Base-by-base conservation (phyloP, 2,329 filamentous ascomycete genomes). In the Boeremia lycopersici region DNA sequence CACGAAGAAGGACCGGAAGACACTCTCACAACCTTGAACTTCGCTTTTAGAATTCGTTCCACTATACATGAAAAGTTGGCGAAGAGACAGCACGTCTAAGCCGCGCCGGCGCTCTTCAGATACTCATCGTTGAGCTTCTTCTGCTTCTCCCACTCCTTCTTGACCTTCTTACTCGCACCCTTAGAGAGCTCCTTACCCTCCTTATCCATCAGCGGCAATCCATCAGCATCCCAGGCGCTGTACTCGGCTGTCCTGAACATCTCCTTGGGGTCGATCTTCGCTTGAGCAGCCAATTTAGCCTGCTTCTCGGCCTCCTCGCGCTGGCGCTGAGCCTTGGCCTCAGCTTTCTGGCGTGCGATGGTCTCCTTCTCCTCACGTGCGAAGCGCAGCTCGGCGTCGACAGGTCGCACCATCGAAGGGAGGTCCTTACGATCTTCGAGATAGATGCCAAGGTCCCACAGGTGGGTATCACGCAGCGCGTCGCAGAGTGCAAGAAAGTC, bases 61-160 rank as follows among this genome's bases (percentile, higher is more conserved):
- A 9, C 33, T 25, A 34, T 45, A 45, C 28, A 17, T 40, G 45
- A 3, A 28, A 2, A 19, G 19, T 15, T n/a, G 28, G 19, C n/a
- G 19, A 30, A 36, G 5, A 10, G 3, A 19, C 19, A 13, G 29
- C 7, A 6, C 10, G 6, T 6, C 48, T 52, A 52, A 4, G 41
- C 30, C 9, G 34, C 15, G n/a, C 19, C 42, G 15, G 41, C 43
- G 38, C 61, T 54, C 52, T 67, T 69, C 19, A 66, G 19, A 49
- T 67, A 56, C 60, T 74, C 71, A 23, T 93, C 88, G 73, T 93
- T 88, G 54, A 84, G 74, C 82, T 93, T 96, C 82, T 92, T 95
- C 79, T 97, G 93, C 72, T 82, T 87, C 65, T 96, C 89, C 90
- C 90, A 96, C 51, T 91, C 88, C 81, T 97, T 97, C 77, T 82